Base-by-base conservation (phyloP, 202 grass and related monocot genomes). In the Bolboschoenoplectus hybrid region DNA sequence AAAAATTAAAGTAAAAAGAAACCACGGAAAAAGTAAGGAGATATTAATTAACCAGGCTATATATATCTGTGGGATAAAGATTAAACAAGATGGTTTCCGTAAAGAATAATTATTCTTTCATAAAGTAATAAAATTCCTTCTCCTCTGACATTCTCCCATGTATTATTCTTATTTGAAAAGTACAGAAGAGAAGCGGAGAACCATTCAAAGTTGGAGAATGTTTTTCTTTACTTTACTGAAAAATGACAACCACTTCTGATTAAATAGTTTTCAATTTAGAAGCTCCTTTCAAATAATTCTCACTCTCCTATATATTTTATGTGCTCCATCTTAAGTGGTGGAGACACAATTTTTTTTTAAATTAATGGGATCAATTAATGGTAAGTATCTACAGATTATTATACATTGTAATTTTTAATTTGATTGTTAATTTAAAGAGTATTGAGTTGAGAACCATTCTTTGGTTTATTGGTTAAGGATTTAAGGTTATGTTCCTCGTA, bases 151-250 rank as follows among this genome's bases (percentile, higher is more conserved):
- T 80, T 60, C 52, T 80, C 13, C 17, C 6, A 6, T 10, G 75
- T 80, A 80, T 80, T 20, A 41, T 39, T 74, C 50, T 26, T 26
- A 26, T 26, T 26, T 26, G 26, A 26, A 60, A 58, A 80, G 14
- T 80, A 80, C 3, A 60, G 20, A 60, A 60, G 53, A 80, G 53
- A 80, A 60, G 53, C 75, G 36, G 75, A 19, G 52, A 80, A 80
- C 52, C 75, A 16, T 80, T 60, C 19, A 80, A 80, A 80, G 75
- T 80, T 60, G 75, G 41, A 60, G 13, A 32, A 77, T 77, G 74
- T 39, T 36, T 74, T 36, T 26, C 26, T 26, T 26, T 26, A 26
- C 50, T 57, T 56, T 76, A 14, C 47, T 57, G 74, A 78, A 57
- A 51, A 76, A 76, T 56, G 13, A 40, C 10, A 36, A 36, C 32